Evolutionary conservation across 164 flowering plant genomes (phyloP).

Genomic region (Annona squamosa): DNA sequence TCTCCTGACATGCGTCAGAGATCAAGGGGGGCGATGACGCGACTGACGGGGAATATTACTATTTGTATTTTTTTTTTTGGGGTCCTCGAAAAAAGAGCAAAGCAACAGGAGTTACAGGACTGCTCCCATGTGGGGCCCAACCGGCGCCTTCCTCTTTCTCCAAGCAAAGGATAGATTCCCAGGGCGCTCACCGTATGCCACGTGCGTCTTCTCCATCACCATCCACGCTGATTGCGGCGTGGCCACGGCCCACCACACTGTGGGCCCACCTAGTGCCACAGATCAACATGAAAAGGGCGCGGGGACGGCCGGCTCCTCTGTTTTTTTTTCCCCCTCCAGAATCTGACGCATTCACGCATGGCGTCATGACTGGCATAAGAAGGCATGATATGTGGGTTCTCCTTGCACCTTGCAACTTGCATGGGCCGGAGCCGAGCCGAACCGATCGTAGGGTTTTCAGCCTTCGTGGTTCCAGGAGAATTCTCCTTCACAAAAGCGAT

Average conservation of each 20-base stretch:
- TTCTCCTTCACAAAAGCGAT: too few species aligned
- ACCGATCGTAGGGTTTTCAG: too few species aligned
- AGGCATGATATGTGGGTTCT: too few species aligned
- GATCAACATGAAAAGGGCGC: not conserved
- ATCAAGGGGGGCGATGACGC: conserved; percentile 32
- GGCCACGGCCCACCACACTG: not conserved
- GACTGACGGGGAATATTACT: conserved; percentile 38
- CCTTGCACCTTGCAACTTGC: too few species aligned
- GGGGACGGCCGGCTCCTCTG: not conserved
- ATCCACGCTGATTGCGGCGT: not conserved
- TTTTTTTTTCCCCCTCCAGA: too few species aligned
- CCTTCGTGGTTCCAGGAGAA: too few species aligned
- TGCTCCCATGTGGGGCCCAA: conserved; percentile 36
- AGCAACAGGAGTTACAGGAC: conserved; percentile 57
- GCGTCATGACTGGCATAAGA: too few species aligned
- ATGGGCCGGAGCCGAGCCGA: too few species aligned
- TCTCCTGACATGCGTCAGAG: conserved; percentile 20
- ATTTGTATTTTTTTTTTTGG: too few species aligned
- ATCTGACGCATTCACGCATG: too few species aligned
- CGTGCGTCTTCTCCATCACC: not conserved
- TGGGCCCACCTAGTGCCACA: not conserved
- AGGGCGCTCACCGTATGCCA: not conserved
- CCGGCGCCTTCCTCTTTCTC: not conserved
- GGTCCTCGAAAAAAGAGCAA: conserved; percentile 49
- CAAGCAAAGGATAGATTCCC: conserved; percentile 29